These are phyloP conservation scores for Phytophthora idaei DNA, from an alignment of 352 stramenopile genomes.

Conservation along the genomic window DNA sequence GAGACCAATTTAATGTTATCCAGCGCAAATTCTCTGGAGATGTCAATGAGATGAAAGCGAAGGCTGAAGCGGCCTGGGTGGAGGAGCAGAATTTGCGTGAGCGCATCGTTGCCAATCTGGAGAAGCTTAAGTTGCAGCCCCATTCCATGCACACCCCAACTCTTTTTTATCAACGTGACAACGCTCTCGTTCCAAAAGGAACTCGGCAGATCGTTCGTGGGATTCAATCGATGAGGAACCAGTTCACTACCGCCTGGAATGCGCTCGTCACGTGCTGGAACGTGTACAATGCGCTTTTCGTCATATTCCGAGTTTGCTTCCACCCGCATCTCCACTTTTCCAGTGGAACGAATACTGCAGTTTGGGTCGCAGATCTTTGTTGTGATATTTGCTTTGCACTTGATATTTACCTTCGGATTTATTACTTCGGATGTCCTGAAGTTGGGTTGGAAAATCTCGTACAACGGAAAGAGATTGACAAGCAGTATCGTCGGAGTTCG, in stretches of 20 bases:
- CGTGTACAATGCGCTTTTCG: slow-evolving; percentile 66
- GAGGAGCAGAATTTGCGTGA: slow-evolving; percentile 39
- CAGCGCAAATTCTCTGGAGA: slow-evolving; percentile 64
- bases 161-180: slow-evolving; percentile 66
- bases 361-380: slow-evolving; percentile 39
- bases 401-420: slow-evolving; percentile 70
- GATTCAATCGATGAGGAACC: slow-evolving; percentile 6
- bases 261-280: slow-evolving; percentile 55
- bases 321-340: slow-evolving; percentile 32
- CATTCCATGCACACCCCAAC: slow-evolving; percentile 53
- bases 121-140: slow-evolving; percentile 54
- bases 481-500: slow-evolving; percentile 43
- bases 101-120: slow-evolving; percentile 51
- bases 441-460: slow-evolving; percentile 48
- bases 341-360: slow-evolving; percentile 6
- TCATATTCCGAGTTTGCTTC: slow-evolving; percentile 75
- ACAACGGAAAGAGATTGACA: slow-evolving; percentile 38
- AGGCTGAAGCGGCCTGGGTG: slow-evolving; percentile 41
- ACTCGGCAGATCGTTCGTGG: slow-evolving; percentile 6
- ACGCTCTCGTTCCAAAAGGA: slow-evolving; percentile 13
- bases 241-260: slow-evolving; percentile 42
- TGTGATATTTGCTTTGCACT: slow-evolving; percentile 46
- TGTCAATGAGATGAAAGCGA: slow-evolving; percentile 46
- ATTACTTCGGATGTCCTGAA: slow-evolving; percentile 69
- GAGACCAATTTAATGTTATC: slow-evolving; percentile 71